phyloP scores from a whole-genome alignment of 495 filamentous ascomycete genomes.

The Lineolata rhizophorae region DNA sequence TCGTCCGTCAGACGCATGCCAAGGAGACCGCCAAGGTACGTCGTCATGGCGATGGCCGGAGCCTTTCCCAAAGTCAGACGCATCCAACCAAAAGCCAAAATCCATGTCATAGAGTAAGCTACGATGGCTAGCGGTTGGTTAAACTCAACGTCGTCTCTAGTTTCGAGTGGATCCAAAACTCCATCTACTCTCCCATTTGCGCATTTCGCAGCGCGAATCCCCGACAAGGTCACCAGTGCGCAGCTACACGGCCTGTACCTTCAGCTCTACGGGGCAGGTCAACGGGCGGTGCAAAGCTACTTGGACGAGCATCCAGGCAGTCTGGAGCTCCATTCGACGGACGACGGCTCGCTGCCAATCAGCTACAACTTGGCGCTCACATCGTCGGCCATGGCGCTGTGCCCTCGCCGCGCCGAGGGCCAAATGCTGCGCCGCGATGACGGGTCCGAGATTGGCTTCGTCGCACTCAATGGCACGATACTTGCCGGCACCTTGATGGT shows the following conservation, averaged over 20 bases:
- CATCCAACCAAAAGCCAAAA: too few species aligned
- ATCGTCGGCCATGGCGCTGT: constrained; percentile 39
- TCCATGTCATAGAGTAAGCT: too few species aligned
- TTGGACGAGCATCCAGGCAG: not conserved
- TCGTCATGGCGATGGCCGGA: too few species aligned
- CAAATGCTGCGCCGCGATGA: constrained; percentile 17
- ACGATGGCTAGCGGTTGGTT: too few species aligned
- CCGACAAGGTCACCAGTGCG: not conserved
- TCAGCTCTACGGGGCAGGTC: not conserved
- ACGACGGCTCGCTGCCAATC: constrained; percentile 30
- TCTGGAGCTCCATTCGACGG: constrained; percentile 3
- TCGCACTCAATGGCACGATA: constrained; percentile 57
- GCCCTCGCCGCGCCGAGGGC: constrained; percentile 32
- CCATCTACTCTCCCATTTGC: not conserved
- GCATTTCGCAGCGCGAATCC: not conserved
- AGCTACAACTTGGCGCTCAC: constrained; percentile 73
- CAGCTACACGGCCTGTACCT: not conserved
- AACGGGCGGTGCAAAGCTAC: not conserved
- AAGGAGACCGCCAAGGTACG: too few species aligned
- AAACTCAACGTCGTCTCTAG: too few species aligned
- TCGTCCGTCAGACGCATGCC: too few species aligned
- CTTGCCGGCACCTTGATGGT: constrained; percentile 68
- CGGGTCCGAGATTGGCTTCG: constrained; percentile 27
- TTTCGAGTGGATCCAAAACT: not conserved
- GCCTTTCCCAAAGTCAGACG: too few species aligned